Evolutionary conservation across 2,329 filamentous ascomycete genomes (phyloP), one percentile per base, ranked within the genome.

Genomic region (Sporothrix inflata): DNA sequence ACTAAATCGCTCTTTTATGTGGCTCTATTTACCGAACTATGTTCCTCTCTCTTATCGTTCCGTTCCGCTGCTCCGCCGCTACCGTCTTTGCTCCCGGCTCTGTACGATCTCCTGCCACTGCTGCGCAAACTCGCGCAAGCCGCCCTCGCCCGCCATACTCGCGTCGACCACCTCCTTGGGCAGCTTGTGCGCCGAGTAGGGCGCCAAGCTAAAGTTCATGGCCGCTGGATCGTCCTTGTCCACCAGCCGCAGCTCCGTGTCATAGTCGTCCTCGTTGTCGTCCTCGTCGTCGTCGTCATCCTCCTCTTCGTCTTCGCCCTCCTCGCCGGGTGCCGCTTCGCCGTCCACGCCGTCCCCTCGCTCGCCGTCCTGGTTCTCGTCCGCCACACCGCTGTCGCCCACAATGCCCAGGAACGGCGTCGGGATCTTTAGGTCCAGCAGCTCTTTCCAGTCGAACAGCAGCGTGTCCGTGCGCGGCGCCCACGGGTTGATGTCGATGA

Each of bases 401-500:
- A 76, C 79, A 77, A 78, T 79, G 0, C 88, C 88, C 38, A 90
- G 83, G 19, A 90, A 79, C 1, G 88, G 87, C 57, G 82, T 80
- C 1, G 88, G 86, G 9, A 92, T 89, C 47, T 90, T 85, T 83
- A 93, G 87, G 0, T 88, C 89, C 73, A 98, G 84, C 53, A 99
- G 85, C 82, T 98, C 95, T 74, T 91, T 80, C 96, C 96, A 99
- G 57, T 90, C 91, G 79, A 97, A 99, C 0, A 98, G 85, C 60
- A 98, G 81, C 4, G 93, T 91, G 82, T 99, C 96, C 0, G 96
- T 99, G 73, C 93, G 86, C 55, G 90, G 88, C 0, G 95, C 95
- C 93, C 95, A 99, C 0, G 96, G 94, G 78, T 98, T 98, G 78
- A 99, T 92, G 79, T 99, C 96, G 66, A 99, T 91, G 12, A 99